phyloP scores from a whole-genome alignment of 1,139 yeast species.

The Pneumocystis sp. region DNA sequence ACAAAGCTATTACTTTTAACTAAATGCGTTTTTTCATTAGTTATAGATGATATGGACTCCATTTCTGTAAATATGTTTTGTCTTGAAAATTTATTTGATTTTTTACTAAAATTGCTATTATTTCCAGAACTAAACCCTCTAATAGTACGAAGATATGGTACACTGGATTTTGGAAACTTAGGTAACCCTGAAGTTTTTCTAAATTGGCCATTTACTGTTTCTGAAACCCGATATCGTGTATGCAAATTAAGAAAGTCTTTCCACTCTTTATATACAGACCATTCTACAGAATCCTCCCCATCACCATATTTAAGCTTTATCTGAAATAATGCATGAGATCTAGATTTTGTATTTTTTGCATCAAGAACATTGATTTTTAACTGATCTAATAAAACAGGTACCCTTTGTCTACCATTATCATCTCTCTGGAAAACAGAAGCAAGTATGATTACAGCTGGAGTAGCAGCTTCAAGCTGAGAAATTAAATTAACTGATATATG shows the following conservation, averaged over 20 bases:
- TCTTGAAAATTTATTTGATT: constrained; percentile 2
- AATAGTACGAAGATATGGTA: constrained; percentile 17
- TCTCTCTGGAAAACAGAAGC: constrained; percentile 66
- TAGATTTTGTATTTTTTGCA: constrained; percentile 19
- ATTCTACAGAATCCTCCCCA: constrained; percentile 35
- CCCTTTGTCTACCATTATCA: constrained; percentile 56
- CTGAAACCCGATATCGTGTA: constrained; percentile 43
- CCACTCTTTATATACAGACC: constrained; percentile 65
- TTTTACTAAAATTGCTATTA: constrained; percentile 3
- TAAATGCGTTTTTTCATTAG: constrained; percentile 6
- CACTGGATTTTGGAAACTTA: constrained; percentile 20
- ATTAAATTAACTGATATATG: constrained; percentile 45
- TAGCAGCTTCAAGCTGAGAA: constrained; percentile 51
- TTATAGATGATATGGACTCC: constrained; percentile 6
- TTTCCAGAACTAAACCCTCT: constrained; percentile 13
- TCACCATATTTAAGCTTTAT: not conserved
- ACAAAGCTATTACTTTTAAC: constrained; percentile 8
- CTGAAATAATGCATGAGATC: not conserved
- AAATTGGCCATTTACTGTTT: constrained; percentile 25
- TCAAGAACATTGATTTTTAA: constrained; percentile 51
- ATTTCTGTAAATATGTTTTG: constrained; percentile 9
- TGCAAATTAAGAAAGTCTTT: constrained; percentile 60
- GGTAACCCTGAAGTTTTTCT: constrained; percentile 18
- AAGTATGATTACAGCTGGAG: constrained; percentile 63
- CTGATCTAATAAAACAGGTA: constrained; percentile 68